These are phyloP conservation scores for Suillus spraguei DNA, from an alignment of 768 basidiomycete species.

Conservation along the genomic window DNA sequence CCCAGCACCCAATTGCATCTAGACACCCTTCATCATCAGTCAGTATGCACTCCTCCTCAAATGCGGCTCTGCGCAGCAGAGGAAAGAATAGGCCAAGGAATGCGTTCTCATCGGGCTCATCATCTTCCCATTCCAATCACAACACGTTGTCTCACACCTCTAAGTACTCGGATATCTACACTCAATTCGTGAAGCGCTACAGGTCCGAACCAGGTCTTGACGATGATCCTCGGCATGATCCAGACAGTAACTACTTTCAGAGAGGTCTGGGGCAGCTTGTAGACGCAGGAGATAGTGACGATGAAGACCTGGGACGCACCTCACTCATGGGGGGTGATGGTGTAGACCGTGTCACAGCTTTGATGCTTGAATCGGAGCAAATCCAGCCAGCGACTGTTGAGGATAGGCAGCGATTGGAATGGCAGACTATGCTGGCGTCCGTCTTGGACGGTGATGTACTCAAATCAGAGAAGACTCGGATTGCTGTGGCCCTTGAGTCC, in stretches of 20 bases:
- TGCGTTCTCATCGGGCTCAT: slow-evolving; percentile 31
- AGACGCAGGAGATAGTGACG: slow-evolving; percentile 74
- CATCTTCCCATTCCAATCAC: slow-evolving; percentile 32
- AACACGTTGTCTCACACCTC: slow-evolving; percentile 34
- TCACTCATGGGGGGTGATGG: slow-evolving; percentile 46
- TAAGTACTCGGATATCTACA: slow-evolving; percentile 66
- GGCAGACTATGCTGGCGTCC: slow-evolving; percentile 94
- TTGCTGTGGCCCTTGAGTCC: slow-evolving; percentile 76
- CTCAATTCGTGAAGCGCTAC: slow-evolving; percentile 79
- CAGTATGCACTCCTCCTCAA: slow-evolving; percentile 29
- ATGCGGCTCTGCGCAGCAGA: slow-evolving; percentile 32
- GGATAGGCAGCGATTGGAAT: slow-evolving; percentile 85
- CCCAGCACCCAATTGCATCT: slow-evolving; percentile 37
- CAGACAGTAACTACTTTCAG: slow-evolving; percentile 83
- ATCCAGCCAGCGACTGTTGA: slow-evolving; percentile 69
- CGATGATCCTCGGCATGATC: slow-evolving; percentile 76
- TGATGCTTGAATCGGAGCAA: slow-evolving; percentile 62
- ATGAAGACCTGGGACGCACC: slow-evolving; percentile 59
- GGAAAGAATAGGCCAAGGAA: slow-evolving; percentile 33
- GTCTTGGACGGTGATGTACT: slow-evolving; percentile 94
- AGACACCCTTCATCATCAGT: slow-evolving; percentile 22
- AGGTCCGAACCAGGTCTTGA: slow-evolving; percentile 61
- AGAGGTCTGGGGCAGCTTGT: slow-evolving; percentile 68
- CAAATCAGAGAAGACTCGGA: slow-evolving; percentile 92
- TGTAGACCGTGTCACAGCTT: slow-evolving; percentile 52